Evolutionary conservation across 2,329 filamentous ascomycete species (phyloP).

Genomic region (Scedosporium aurantiacum): DNA sequence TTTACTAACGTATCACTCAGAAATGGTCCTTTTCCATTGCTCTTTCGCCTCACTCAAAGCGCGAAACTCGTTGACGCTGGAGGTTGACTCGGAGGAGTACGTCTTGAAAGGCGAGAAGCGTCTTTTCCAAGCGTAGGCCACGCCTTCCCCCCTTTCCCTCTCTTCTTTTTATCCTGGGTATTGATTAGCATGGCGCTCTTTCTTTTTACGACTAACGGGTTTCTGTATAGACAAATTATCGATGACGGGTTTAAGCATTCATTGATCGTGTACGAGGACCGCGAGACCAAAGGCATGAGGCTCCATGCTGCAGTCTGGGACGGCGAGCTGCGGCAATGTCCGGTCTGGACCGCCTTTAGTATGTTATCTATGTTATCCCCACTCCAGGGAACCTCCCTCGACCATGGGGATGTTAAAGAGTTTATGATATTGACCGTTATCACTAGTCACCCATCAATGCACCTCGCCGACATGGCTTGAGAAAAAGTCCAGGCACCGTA

Average conservation of each 20-base stretch:
- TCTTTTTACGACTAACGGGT: neutral
- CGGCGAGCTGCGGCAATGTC: slow-evolving; percentile 42
- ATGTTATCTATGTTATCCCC: slow-evolving; percentile 23
- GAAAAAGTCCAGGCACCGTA: slow-evolving; percentile 31
- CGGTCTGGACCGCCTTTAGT: slow-evolving; percentile 56
- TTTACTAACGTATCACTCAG: slow-evolving; percentile 22
- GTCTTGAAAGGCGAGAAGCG: slow-evolving; percentile 35
- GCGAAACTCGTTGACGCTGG: slow-evolving; percentile 32
- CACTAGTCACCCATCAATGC: slow-evolving; percentile 40
- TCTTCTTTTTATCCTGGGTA: neutral
- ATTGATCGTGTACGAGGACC: slow-evolving; percentile 43
- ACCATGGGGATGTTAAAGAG: neutral
- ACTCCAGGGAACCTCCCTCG: neutral
- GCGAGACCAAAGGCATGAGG: slow-evolving; percentile 33
- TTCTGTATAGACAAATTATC: slow-evolving; percentile 34
- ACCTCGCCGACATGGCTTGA: slow-evolving; percentile 38
- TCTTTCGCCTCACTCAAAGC: slow-evolving; percentile 47
- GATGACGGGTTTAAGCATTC: slow-evolving; percentile 44
- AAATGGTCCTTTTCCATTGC: slow-evolving; percentile 49
- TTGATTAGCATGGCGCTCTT: neutral
- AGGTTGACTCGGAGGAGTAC: slow-evolving; percentile 34
- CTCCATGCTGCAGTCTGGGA: slow-evolving; percentile 46
- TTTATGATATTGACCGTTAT: neutral
- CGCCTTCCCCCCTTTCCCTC: neutral
- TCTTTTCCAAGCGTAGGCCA: slow-evolving; percentile 45